Evolutionary conservation across 2,329 filamentous ascomycete species (phyloP).

Genomic region (Colletotrichum siamense): DNA sequence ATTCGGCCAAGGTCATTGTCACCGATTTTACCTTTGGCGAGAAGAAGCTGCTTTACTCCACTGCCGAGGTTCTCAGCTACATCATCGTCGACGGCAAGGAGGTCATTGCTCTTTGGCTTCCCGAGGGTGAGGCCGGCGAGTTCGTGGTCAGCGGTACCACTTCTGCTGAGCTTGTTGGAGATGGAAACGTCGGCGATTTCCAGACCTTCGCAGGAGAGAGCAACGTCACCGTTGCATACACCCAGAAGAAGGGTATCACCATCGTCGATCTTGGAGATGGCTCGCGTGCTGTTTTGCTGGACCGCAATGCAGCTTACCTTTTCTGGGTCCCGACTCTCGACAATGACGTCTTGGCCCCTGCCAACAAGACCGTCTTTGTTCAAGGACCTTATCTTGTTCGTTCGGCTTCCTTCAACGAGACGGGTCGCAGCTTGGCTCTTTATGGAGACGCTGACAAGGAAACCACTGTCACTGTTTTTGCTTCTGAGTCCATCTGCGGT

Average conservation of each 20-base stretch:
- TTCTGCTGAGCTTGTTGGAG: slow-evolving; percentile 33
- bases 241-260: slow-evolving; percentile 52
- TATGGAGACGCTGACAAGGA: slow-evolving; percentile 49
- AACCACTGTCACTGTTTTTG: slow-evolving; percentile 51
- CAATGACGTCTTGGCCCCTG: slow-evolving; percentile 48
- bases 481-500: slow-evolving; percentile 45
- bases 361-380: slow-evolving; percentile 54
- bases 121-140: slow-evolving; percentile 58
- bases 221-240: slow-evolving; percentile 51
- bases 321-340: slow-evolving; percentile 61
- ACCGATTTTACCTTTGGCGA: slow-evolving; percentile 63
- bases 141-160: slow-evolving; percentile 50
- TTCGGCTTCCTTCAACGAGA: slow-evolving; percentile 39
- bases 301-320: slow-evolving; percentile 57
- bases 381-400: slow-evolving; percentile 60
- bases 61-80: slow-evolving; percentile 60
- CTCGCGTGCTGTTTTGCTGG: slow-evolving; percentile 55
- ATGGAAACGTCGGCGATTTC: slow-evolving; percentile 43
- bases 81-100: slow-evolving; percentile 51
- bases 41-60: slow-evolving; percentile 58
- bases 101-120: slow-evolving; percentile 58
- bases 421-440: slow-evolving; percentile 42
- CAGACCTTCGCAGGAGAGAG: slow-evolving; percentile 43
- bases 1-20: slow-evolving; percentile 66
- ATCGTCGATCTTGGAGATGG: slow-evolving; percentile 52